These are phyloP conservation scores for Lactarius vividus DNA, from an alignment of 768 basidiomycete genomes.

Conservation along the genomic window DNA sequence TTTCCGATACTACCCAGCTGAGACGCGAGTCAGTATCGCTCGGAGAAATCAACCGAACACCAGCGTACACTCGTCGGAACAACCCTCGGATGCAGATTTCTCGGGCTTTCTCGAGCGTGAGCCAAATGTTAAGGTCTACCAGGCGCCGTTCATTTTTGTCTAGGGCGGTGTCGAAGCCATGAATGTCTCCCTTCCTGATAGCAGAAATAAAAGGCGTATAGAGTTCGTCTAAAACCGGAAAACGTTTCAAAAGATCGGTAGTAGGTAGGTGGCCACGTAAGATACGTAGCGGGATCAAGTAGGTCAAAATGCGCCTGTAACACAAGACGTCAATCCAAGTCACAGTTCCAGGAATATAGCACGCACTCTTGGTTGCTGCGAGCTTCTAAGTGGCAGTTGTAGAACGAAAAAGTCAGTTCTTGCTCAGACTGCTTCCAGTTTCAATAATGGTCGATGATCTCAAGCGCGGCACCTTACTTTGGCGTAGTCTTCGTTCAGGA, in stretches of 20 bases:
- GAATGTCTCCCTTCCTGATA: slow-evolving; percentile 72
- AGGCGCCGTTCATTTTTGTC: slow-evolving; percentile 67
- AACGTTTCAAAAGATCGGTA: slow-evolving; percentile 60
- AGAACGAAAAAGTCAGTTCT: slow-evolving; percentile 83
- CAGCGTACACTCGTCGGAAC: slow-evolving; percentile 70
- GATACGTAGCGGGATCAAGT: slow-evolving; percentile 86
- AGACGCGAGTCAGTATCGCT: neutral
- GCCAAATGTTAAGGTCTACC: slow-evolving; percentile 83
- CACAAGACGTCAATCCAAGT: slow-evolving; percentile 8
- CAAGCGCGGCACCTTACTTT: slow-evolving; percentile 71
- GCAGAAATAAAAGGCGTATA: slow-evolving; percentile 81
- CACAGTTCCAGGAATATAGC: neutral
- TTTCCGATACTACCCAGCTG: slow-evolving; percentile 80
- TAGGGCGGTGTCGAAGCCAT: slow-evolving; percentile 77
- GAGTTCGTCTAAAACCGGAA: slow-evolving; percentile 67
- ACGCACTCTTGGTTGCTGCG: slow-evolving; percentile 81
- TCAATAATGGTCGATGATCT: neutral
- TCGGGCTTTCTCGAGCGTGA: slow-evolving; percentile 83
- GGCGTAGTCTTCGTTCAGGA: slow-evolving; percentile 86
- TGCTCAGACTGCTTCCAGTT: slow-evolving; percentile 63
- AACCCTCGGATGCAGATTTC: slow-evolving; percentile 83
- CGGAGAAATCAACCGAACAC: slow-evolving; percentile 4
- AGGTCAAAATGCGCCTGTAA: slow-evolving; percentile 81
- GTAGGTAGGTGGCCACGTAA: slow-evolving; percentile 87
- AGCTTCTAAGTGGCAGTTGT: slow-evolving; percentile 70